Evolutionary conservation across 2,329 filamentous ascomycete species (phyloP).

Genomic region (Neofusicoccum laricinum): DNA sequence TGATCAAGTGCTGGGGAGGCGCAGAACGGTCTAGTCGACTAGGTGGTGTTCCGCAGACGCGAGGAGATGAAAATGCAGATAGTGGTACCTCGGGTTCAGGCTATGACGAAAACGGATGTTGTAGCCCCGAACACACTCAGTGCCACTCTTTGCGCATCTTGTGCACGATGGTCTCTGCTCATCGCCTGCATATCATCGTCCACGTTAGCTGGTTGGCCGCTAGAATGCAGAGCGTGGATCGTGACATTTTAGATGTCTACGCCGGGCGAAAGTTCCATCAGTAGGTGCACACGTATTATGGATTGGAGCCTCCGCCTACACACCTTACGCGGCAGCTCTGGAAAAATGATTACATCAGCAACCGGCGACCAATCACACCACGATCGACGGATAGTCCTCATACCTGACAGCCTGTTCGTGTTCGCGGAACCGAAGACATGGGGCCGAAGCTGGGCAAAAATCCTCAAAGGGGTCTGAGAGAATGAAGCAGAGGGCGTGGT

Average conservation of each 20-base stretch:
- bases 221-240: background rate
- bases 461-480: background rate
- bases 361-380: background rate
- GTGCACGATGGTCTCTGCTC: slow-evolving; percentile 27
- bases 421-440: slow-evolving; percentile 16
- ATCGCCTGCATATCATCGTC: slow-evolving; percentile 21
- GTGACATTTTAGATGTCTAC: slow-evolving; percentile 28
- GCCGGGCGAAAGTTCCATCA: background rate
- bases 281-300: background rate
- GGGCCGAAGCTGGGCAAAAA: background rate
- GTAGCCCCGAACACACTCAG: slow-evolving; percentile 29
- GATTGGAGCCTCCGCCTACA: background rate
- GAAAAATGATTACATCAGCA: background rate
- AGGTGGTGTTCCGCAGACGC: background rate
- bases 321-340: slow-evolving; percentile 18
- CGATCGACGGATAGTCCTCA: background rate
- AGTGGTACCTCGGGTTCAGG: slow-evolving; percentile 27
- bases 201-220: background rate
- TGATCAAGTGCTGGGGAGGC: background rate
- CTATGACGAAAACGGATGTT: slow-evolving; percentile 32
- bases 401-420: slow-evolving; percentile 18
- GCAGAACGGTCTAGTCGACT: background rate
- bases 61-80: background rate
- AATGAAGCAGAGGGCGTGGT: background rate
- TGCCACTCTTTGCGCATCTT: slow-evolving; percentile 27